Evolutionary conservation across 371 early-diverging fungal genomes (phyloP), one percentile per base, ranked within the genome.

Genomic region (Apophysomyces ossiformis): DNA sequence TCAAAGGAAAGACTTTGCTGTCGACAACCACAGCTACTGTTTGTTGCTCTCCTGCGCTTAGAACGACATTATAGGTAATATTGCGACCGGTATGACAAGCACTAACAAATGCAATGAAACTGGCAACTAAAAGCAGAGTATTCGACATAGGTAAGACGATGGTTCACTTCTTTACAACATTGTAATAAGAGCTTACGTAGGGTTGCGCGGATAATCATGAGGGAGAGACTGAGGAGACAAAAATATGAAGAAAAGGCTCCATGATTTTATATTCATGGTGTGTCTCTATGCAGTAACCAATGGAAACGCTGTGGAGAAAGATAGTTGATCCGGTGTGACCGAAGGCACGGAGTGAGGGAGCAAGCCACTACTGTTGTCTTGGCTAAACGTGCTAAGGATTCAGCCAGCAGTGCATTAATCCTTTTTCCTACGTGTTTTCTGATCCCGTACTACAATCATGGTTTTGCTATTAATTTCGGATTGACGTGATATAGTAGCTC

Each of bases 21-120:
- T 59, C 54, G 41, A 63, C 60, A 12, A 58, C 47, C 2, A 68
- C 68, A 37, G 41, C 66, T 8, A 65, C 61, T 9, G 11, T 6
- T 16, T 44, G 37, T 16, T 45, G 15, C 13, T 47, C 36, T 12
- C 21, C 13, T 0, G 45, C 50, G n/a, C 18, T 13, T 35, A 36
- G 4, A n/a, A 62, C 35, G 36, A 62, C 47, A 46, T 13, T 47
- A 16, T 62, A 62, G 6, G 45, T 18, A 16, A 47, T 36, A 16
- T 37, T 60, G 15, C 37, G 61, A 18, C 18, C 54, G 21, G 32
- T 26, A 26, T 26, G 32, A 26, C 32, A 26, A 26, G 32, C 32
- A 26, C 6, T 45, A 45, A 45, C n/a, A 5, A 45, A 9, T 6
- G 5, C 13, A 45, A n/a, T 13, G 6, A 13, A 45, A 7, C 12